A percentile compares a stretch with the other conserved stretches of the same genome.
Evolutionary conservation across 345 rosid genomes (phyloP).

Genomic region (Dipteronia dyeriana): DNA sequence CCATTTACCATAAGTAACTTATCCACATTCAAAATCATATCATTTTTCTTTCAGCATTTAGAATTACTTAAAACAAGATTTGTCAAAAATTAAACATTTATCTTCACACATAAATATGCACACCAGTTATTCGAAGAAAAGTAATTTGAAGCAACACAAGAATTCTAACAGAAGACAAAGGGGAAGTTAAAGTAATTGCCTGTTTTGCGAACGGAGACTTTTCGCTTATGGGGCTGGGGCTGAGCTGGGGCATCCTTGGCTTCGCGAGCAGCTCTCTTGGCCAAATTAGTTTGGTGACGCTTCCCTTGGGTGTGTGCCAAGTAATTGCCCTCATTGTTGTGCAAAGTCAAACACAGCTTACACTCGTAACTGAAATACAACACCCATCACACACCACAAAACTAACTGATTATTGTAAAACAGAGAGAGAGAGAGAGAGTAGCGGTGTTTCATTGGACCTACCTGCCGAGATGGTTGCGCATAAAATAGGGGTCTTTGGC

Average conservation of each 20-base stretch:
- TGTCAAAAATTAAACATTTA: not conserved
- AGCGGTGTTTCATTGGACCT: not conserved
- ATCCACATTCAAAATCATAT: not conserved
- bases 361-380: slow-evolving; percentile 74
- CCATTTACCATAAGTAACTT: not conserved
- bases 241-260: slow-evolving; percentile 88
- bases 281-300: slow-evolving; percentile 96
- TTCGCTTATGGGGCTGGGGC: slow-evolving; percentile 94
- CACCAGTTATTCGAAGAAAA: not conserved
- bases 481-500: slow-evolving; percentile 98
- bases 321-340: slow-evolving; percentile 99
- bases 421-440: too few relatives aligned
- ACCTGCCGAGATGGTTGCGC: slow-evolving; percentile 99
- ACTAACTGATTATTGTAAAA: not conserved
- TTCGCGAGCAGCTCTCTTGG: slow-evolving; percentile 97
- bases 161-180: not conserved
- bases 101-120: not conserved
- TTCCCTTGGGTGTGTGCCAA: slow-evolving; percentile 97
- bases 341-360: slow-evolving; percentile 93
- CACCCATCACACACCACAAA: slow-evolving; percentile 2
- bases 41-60: not conserved
- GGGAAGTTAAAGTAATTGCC: slow-evolving; percentile 29
- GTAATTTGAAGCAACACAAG: not conserved
- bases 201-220: slow-evolving; percentile 76
- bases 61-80: not conserved